Evolutionary conservation across 2,329 filamentous ascomycete genomes (phyloP).

Genomic region (Phaeosphaeria sp.): DNA sequence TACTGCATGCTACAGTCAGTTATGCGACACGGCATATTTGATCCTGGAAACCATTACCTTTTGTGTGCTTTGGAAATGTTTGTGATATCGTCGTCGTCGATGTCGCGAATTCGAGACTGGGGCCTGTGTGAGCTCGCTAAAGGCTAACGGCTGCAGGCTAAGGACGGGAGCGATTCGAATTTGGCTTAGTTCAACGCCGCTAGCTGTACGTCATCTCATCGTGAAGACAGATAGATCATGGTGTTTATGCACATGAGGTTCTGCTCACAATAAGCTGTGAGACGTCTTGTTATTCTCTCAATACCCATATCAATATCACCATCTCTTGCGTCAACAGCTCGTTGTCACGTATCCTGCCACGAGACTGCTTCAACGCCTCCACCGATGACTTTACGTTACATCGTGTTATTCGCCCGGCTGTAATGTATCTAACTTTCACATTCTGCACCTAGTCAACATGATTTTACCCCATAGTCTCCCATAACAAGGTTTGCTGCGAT

Average conservation of each 20-base stretch:
- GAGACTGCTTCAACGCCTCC: not conserved
- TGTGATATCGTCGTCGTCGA: slow-evolving; percentile 22
- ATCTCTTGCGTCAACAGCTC: not conserved
- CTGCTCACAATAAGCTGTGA: too few relatives aligned
- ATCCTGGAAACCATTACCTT: not conserved
- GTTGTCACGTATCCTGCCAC: not conserved
- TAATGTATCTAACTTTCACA: not conserved
- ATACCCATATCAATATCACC: too few relatives aligned
- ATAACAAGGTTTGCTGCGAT: not conserved
- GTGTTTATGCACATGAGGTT: too few relatives aligned
- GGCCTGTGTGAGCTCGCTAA: slow-evolving; percentile 31
- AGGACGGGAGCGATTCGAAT: not conserved
- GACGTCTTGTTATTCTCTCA: too few relatives aligned
- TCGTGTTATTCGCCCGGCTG: not conserved
- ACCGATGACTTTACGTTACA: not conserved
- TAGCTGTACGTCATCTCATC: not conserved
- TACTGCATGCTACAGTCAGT: not conserved
- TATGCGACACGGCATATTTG: not conserved
- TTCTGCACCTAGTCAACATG: not conserved
- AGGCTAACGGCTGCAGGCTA: slow-evolving; percentile 17
- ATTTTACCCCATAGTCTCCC: not conserved
- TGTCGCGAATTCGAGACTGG: slow-evolving; percentile 24
- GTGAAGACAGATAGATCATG: not conserved
- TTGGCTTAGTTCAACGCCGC: not conserved
- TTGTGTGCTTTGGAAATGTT: slow-evolving; percentile 1